These are phyloP conservation scores for Torrubiella hemipterigena DNA, from an alignment of 2,329 filamentous ascomycete genomes.

Conservation along the genomic window DNA sequence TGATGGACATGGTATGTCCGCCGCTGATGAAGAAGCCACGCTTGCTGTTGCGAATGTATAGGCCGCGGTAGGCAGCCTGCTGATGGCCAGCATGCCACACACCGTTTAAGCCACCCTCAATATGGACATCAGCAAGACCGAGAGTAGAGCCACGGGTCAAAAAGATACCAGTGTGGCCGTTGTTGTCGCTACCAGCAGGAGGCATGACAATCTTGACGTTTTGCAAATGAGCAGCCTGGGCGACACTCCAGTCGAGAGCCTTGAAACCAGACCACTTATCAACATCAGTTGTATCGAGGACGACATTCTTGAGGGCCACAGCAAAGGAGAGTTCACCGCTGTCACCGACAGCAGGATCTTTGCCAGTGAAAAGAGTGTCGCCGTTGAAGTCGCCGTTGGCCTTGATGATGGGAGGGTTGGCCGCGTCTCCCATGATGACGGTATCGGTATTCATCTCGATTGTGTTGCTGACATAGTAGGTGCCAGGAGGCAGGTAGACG, in stretches of 20 bases:
- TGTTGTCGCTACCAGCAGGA: slow-evolving; percentile 17
- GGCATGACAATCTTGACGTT: slow-evolving; percentile 31
- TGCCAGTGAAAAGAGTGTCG: slow-evolving; percentile 21
- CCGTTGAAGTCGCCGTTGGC: slow-evolving; percentile 23
- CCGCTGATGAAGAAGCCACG: slow-evolving; percentile 17
- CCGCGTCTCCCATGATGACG: slow-evolving; percentile 31
- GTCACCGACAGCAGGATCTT: slow-evolving; percentile 19
- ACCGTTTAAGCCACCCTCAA: slow-evolving; percentile 28
- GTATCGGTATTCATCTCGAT: slow-evolving; percentile 31
- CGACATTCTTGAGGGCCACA: slow-evolving; percentile 28
- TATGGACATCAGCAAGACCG: slow-evolving; percentile 24
- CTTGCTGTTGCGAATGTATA: slow-evolving; percentile 29
- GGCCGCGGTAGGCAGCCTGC: slow-evolving; percentile 28
- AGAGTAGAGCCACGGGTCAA: slow-evolving; percentile 28
- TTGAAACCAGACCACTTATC: slow-evolving; percentile 20
- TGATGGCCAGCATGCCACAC: slow-evolving; percentile 30
- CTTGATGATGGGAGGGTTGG: slow-evolving; percentile 28
- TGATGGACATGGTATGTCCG: slow-evolving; percentile 25
- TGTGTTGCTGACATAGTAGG: slow-evolving; percentile 24
- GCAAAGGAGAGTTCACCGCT: slow-evolving; percentile 27
- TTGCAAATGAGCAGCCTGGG: slow-evolving; percentile 26
- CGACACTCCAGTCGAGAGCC: slow-evolving; percentile 31
- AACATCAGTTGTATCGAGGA: slow-evolving; percentile 27
- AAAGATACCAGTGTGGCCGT: slow-evolving; percentile 27
- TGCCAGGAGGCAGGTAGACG: slow-evolving; percentile 29